phyloP scores from a whole-genome alignment of 495 filamentous ascomycete species.

The Cudoniella acicularis region DNA sequence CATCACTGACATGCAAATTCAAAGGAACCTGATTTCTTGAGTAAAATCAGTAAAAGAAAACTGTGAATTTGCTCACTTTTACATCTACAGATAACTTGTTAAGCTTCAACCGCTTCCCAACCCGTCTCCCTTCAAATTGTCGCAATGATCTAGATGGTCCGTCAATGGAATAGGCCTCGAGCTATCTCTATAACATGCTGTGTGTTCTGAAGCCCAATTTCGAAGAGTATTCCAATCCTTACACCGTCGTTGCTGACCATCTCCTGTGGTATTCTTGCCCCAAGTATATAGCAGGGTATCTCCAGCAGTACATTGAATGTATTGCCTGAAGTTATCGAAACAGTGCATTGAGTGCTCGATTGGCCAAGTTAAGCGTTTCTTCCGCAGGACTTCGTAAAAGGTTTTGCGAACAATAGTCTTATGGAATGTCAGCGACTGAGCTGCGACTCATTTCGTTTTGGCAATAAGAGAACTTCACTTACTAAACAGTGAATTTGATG shows the following conservation, averaged over 20 bases:
- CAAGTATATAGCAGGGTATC: background rate
- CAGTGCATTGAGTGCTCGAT: background rate
- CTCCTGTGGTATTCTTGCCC: background rate
- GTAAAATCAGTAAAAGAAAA: background rate
- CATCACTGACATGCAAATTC: background rate
- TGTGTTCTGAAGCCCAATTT: background rate
- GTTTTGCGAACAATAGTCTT: background rate
- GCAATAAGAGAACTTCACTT: background rate
- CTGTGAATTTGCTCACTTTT: background rate
- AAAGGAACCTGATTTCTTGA: background rate
- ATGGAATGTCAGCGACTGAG: background rate
- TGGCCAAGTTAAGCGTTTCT: background rate
- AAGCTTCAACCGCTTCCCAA: background rate
- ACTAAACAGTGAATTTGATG: constrained; percentile 1
- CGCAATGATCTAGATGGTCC: background rate
- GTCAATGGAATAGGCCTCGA: background rate
- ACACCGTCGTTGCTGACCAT: background rate
- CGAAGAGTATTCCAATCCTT: background rate
- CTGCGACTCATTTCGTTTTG: background rate
- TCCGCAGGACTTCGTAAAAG: background rate
- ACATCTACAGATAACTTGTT: background rate
- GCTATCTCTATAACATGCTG: constrained; percentile 1
- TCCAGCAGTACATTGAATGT: constrained; percentile 1
- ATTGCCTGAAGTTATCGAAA: background rate
- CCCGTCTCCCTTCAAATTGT: background rate